Percentiles rank a stretch among this genome's conserved stretches.
Evolutionary conservation across 768 basidiomycete genomes (phyloP).

Genomic region (Saitozyma podzolica): DNA sequence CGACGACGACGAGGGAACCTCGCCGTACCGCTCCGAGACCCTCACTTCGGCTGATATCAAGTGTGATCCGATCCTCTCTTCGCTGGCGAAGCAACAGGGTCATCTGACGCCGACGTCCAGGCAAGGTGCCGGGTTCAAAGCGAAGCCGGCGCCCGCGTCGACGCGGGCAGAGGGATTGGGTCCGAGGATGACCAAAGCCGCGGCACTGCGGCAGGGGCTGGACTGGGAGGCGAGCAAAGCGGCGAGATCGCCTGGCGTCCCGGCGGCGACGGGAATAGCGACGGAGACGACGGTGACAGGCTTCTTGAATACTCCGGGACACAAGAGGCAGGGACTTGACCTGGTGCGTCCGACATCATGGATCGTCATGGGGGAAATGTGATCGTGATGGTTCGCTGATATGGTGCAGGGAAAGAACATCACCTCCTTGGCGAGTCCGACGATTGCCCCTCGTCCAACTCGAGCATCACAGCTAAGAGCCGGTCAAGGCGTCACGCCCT

Average conservation of each 20-base stretch:
- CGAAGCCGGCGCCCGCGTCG: slow-evolving; percentile 22
- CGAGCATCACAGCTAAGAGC: slow-evolving; percentile 31
- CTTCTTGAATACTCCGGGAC: slow-evolving; percentile 20
- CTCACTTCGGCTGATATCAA: slow-evolving; percentile 23
- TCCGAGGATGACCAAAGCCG: slow-evolving; percentile 38
- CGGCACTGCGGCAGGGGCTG: slow-evolving; percentile 29
- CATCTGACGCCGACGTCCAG: slow-evolving; percentile 2
- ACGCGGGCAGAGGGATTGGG: slow-evolving; percentile 16
- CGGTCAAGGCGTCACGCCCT: slow-evolving; percentile 2
- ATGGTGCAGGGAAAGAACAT: slow-evolving; percentile 18
- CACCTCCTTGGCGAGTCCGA: slow-evolving; percentile 26
- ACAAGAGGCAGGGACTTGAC: slow-evolving; percentile 28
- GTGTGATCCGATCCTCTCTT: slow-evolving; percentile 31
- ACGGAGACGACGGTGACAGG: slow-evolving; percentile 9
- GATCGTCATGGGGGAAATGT: neutral
- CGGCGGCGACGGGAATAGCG: neutral
- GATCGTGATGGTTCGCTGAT: no score
- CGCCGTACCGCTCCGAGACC: neutral
- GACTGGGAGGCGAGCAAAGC: slow-evolving; percentile 26
- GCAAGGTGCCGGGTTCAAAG: slow-evolving; percentile 19
- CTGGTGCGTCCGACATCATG: slow-evolving; percentile 16
- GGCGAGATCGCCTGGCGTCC: neutral
- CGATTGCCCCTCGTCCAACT: slow-evolving; percentile 23
- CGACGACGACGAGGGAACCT: no score
- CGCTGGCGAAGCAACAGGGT: slow-evolving; percentile 26